Base-by-base conservation (phyloP, 1,284 basidiomycete species). In the Marasmius oreades region DNA sequence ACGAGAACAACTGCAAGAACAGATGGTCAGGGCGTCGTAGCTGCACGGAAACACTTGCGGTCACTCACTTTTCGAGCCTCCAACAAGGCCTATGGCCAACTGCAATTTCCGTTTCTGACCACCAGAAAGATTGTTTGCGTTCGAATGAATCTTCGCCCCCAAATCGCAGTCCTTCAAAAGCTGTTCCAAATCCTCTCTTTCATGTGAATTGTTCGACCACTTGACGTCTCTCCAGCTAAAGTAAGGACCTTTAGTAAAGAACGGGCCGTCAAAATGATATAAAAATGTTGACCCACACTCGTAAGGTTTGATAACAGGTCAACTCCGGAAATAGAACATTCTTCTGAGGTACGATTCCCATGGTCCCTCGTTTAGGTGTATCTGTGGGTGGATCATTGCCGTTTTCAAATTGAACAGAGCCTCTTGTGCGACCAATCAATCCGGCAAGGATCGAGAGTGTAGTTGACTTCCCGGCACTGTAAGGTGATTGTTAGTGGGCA, bases 81-180 rank as follows among this genome's bases (percentile, higher is more conserved):
- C 90, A 11, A 91, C 77, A 8, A 92, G 69, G 4, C 90, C 90
- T 59, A 88, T 84, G 0, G 90, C 90, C 20, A 92, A 73, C 64
- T 92, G 89, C 23, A 92, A 72, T 71, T 92, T 91, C 64, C 90
- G 72, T 73, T 92, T 92, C 74, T 93, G 90, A 6, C 90, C 90
- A 1, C 90, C 90, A 31, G 82, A 86, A 20, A 93, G 75, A 5
- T 82, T 86, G 52, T 73, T 72, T 1, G 88, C 83, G 62, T 85
- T 85, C 6, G 82, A 75, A 62, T 86, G 73, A 6, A 88, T 79
- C 70, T 92, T 92, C 56, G 75, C 74, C 12, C 72, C 80, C 28
- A 93, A 70, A 65, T 91, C 89, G 60, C 90, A 93, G 62, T 90
- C 86, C 14, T 73, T 64, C 55, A 92, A 66, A 2, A 92, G 70